These are phyloP conservation scores for Amyloporia xantha DNA, from an alignment of 768 basidiomycete species.

Conservation along the genomic window DNA sequence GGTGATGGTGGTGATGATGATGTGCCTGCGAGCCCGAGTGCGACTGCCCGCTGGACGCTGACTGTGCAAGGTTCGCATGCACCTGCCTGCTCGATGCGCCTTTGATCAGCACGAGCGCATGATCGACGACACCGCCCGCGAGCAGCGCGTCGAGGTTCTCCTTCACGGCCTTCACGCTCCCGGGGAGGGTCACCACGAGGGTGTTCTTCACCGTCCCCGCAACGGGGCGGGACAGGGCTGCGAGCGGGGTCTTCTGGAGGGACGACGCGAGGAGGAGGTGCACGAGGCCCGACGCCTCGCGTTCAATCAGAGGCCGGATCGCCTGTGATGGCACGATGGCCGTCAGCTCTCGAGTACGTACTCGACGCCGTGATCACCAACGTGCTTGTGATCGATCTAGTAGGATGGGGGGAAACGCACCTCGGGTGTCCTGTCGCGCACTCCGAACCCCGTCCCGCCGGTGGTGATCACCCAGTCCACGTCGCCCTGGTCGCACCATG, in stretches of 20 bases:
- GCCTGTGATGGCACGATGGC: slow-evolving; percentile 33
- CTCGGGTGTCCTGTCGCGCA: slow-evolving; percentile 79
- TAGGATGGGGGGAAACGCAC: slow-evolving; percentile 28
- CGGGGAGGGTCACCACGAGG: slow-evolving; percentile 76
- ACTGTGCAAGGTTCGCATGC: slow-evolving; percentile 39
- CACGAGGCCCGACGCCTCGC: slow-evolving; percentile 63
- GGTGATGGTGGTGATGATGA: slow-evolving; percentile 32
- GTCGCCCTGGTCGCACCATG: slow-evolving; percentile 37
- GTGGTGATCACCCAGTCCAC: slow-evolving; percentile 77
- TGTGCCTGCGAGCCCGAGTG: slow-evolving; percentile 28
- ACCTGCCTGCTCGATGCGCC: slow-evolving; percentile 60
- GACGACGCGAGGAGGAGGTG: slow-evolving; percentile 68
- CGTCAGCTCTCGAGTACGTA: background rate
- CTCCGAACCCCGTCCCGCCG: slow-evolving; percentile 84
- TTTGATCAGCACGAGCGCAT: slow-evolving; percentile 66
- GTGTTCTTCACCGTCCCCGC: slow-evolving; percentile 65
- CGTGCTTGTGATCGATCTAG: no score
- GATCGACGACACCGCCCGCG: slow-evolving; percentile 47
- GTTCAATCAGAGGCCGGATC: slow-evolving; percentile 55
- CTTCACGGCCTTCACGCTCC: slow-evolving; percentile 78
- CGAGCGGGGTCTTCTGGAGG: slow-evolving; percentile 68
- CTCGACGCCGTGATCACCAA: no score
- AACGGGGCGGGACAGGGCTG: slow-evolving; percentile 76
- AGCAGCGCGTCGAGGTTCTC: slow-evolving; percentile 69
- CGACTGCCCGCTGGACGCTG: slow-evolving; percentile 17